These are phyloP conservation scores for Arthrinium puccinioides DNA, from an alignment of 2,329 filamentous ascomycete genomes.

Conservation along the genomic window DNA sequence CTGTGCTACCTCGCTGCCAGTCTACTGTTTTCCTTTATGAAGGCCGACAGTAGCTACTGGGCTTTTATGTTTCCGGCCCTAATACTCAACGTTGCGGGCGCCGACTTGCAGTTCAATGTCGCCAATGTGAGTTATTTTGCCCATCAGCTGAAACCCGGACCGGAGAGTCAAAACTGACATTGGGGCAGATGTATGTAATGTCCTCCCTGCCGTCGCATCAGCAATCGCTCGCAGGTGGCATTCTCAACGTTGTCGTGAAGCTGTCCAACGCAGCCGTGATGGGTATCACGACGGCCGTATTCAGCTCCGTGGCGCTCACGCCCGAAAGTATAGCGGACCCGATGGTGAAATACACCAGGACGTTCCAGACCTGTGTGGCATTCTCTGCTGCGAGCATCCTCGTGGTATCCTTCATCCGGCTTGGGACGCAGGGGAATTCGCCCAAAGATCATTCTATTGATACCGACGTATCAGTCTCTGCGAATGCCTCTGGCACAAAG, in stretches of 20 bases:
- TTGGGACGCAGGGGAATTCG: slow-evolving; percentile 43
- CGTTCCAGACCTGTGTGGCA: slow-evolving; percentile 41
- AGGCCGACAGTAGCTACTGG: slow-evolving; percentile 32
- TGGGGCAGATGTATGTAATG: slow-evolving; percentile 51
- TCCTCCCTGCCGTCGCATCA: slow-evolving; percentile 45
- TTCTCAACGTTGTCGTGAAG: slow-evolving; percentile 52
- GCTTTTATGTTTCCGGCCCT: slow-evolving; percentile 8
- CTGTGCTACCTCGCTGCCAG: slow-evolving; percentile 30
- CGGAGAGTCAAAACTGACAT: neutral
- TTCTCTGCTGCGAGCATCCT: slow-evolving; percentile 34
- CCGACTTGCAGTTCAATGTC: slow-evolving; percentile 65
- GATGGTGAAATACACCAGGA: slow-evolving; percentile 41
- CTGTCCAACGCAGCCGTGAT: slow-evolving; percentile 46
- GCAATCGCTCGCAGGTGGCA: slow-evolving; percentile 51
- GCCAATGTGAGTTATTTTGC: slow-evolving; percentile 44
- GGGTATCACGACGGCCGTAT: slow-evolving; percentile 27
- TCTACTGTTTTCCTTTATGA: slow-evolving; percentile 50
- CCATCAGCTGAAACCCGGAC: neutral
- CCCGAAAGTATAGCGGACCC: slow-evolving; percentile 33
- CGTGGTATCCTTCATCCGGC: slow-evolving; percentile 43
- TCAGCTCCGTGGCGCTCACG: neutral
- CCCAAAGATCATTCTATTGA: too few species aligned
- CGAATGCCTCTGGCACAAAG: too few species aligned
- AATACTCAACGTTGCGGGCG: slow-evolving; percentile 52
- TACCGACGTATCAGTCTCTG: too few species aligned